These are phyloP conservation scores for Murraya paniculata DNA, from an alignment of 345 rosid species.

Conservation along the genomic window DNA sequence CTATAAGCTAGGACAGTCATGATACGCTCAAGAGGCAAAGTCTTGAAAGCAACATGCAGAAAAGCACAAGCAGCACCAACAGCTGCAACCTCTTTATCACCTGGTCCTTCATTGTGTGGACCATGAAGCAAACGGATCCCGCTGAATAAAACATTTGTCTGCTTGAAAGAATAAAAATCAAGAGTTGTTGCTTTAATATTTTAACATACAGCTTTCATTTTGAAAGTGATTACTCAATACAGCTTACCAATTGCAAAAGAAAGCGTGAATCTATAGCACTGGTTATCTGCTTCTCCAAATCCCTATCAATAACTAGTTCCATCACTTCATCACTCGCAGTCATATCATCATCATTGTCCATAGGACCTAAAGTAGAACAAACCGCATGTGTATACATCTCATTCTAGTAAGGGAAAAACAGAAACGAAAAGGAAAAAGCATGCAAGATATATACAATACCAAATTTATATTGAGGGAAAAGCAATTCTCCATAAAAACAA, in stretches of 20 bases:
- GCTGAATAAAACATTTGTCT: slow-evolving; percentile 77
- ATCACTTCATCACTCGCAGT: slow-evolving; percentile 43
- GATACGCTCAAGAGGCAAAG: slow-evolving; percentile 73
- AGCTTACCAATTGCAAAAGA: slow-evolving; percentile 85
- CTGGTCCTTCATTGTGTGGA: slow-evolving; percentile 38
- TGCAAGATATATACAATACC: not conserved
- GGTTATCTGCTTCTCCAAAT: slow-evolving; percentile 67
- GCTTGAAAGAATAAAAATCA: slow-evolving; percentile 32
- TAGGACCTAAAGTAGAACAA: slow-evolving; percentile 48
- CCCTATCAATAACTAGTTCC: slow-evolving; percentile 49
- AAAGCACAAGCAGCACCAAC: slow-evolving; percentile 94
- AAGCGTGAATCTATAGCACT: slow-evolving; percentile 80
- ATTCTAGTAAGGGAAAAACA: slow-evolving; percentile 2
- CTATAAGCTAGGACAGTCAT: slow-evolving; percentile 92
- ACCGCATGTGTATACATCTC: not conserved
- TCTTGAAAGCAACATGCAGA: slow-evolving; percentile 74
- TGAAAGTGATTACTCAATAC: slow-evolving; percentile 19
- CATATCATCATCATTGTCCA: slow-evolving; percentile 65
- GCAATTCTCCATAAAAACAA: not conserved
- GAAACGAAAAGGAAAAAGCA: not conserved
- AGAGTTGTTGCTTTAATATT: slow-evolving; percentile 1
- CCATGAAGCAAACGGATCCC: slow-evolving; percentile 38
- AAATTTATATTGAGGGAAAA: not conserved
- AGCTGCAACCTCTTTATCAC: slow-evolving; percentile 69
- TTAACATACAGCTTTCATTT: slow-evolving; percentile 16